Conservation (phyloP, 306 rosid genomes). For the Abrus pulchellus region DNA sequence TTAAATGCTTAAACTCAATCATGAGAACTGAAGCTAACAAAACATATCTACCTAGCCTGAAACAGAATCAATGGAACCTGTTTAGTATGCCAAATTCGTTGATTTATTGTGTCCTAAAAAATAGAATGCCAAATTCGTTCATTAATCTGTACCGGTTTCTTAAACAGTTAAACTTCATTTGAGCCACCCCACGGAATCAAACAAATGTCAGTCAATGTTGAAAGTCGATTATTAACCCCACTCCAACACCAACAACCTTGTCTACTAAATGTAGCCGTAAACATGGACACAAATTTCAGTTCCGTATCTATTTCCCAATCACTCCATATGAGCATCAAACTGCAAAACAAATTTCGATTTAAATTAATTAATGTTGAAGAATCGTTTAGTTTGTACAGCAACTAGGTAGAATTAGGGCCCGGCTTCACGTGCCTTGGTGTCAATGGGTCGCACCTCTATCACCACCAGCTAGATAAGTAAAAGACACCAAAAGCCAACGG, state of each 20-base stretch:
- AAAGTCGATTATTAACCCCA: neutral
- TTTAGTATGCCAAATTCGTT: no score
- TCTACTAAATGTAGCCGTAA: conserved; percentile 44
- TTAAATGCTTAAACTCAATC: no score
- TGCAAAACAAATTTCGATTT: conserved; percentile 1
- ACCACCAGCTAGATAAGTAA: conserved; percentile 39
- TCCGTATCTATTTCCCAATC: conserved; percentile 33
- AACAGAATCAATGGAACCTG: no score
- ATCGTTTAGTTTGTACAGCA: conserved; percentile 28
- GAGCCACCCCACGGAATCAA: neutral
- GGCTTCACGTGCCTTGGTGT: conserved; percentile 33
- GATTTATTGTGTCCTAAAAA: neutral
- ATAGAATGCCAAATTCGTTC: neutral
- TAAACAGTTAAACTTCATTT: neutral
- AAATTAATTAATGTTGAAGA: conserved; percentile 34
- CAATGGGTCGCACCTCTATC: conserved; percentile 36
- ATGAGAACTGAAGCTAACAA: no score
- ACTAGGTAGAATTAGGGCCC: conserved; percentile 45
- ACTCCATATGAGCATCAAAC: conserved; percentile 31
- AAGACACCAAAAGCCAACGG: conserved; percentile 44
- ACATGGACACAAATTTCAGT: conserved; percentile 14
- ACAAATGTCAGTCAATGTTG: neutral
- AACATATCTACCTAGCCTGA: no score
- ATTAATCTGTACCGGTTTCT: neutral
- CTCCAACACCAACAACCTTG: conserved; percentile 39